Base-by-base conservation (phyloP, 75 land plant genomes). In the Chamaecyparis obtusa region DNA sequence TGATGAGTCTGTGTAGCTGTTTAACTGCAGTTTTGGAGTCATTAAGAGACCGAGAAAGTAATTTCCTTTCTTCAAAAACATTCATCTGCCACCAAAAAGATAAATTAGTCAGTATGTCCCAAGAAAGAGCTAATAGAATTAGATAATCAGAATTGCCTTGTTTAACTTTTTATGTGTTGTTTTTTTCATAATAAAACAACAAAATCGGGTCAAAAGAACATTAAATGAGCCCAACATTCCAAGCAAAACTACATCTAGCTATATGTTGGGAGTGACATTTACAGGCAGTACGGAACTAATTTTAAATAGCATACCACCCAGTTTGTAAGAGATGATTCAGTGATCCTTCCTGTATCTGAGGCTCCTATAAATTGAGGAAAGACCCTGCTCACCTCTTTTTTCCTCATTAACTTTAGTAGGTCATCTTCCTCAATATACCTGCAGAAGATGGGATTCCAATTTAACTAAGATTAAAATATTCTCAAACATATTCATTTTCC, bases 11-110 rank as follows among this genome's bases (percentile, higher is more conserved):
- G 83, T 98, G 96, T 15, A 98, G 94, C 88, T 92, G 94, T 48
- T 96, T 95, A 17, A 98, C 96, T 3, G 99, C 99, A 19, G 99
- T 95, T 87, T 98, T 95, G 0, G 99, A 97, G 71, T 98, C 99
- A 84, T 97, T 97, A 54, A 98, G 85, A 9, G 99, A 95, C 46
- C 93, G 89, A 5, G 99, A 89, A 30, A 97, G 95, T 14, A 99
- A 96, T 56, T 92, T 91, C 44, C 97, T 91, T 82, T 97, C 99
- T 74, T 93, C 89, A 87, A 91, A 98, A 2, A 96, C 94, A 87
- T 95, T 90, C 41, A 39, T 39, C 41, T 92, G 84, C 93, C 89
- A 89, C 91, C 92, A 91, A 91, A 46, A 36, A 3, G 41, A 16
- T 36, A 77, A 77, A 77, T 39, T 36, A 4, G 79, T 37, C 21